phyloP scores from a whole-genome alignment of 306 rosid genomes.

The Prunus persica region DNA sequence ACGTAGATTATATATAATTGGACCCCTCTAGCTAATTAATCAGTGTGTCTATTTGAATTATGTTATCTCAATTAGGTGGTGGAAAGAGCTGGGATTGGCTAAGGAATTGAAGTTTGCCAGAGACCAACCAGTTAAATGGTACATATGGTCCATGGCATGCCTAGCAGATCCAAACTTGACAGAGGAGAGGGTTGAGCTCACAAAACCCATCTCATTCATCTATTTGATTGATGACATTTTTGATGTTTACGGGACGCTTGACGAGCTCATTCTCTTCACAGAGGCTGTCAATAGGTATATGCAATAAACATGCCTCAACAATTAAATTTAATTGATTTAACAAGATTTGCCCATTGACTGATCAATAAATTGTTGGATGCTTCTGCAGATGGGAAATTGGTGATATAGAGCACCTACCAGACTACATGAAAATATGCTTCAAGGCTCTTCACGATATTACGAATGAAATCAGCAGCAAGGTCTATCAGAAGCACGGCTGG shows the following conservation, averaged over 20 bases:
- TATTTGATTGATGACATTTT: slow-evolving; percentile 66
- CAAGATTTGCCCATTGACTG: neutral
- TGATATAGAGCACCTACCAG: slow-evolving; percentile 40
- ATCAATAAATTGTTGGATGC: neutral
- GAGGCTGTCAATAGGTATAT: slow-evolving; percentile 49
- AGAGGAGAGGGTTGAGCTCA: slow-evolving; percentile 59
- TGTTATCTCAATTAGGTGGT: slow-evolving; percentile 41
- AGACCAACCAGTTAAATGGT: slow-evolving; percentile 78
- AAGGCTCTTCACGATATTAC: slow-evolving; percentile 42
- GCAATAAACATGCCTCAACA: too few relatives aligned
- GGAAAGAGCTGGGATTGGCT: slow-evolving; percentile 54
- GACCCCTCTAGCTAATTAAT: neutral
- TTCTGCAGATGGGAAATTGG: slow-evolving; percentile 54
- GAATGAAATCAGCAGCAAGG: slow-evolving; percentile 43
- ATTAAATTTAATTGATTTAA: neutral
- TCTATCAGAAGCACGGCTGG: slow-evolving; percentile 49
- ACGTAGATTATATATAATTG: too few relatives aligned
- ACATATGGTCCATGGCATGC: slow-evolving; percentile 52
- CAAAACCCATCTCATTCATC: slow-evolving; percentile 62
- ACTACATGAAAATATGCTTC: slow-evolving; percentile 56
- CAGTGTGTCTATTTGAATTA: neutral
- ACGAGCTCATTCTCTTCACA: slow-evolving; percentile 58
- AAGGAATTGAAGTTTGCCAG: slow-evolving; percentile 48
- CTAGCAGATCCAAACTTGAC: slow-evolving; percentile 44
- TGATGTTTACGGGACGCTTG: slow-evolving; percentile 56